Percentiles rank a stretch among this genome's conserved stretches.
These are phyloP conservation scores for Wickerhamomyces subpelliculosus DNA, from an alignment of 805 yeast genomes.

Conservation along the genomic window DNA sequence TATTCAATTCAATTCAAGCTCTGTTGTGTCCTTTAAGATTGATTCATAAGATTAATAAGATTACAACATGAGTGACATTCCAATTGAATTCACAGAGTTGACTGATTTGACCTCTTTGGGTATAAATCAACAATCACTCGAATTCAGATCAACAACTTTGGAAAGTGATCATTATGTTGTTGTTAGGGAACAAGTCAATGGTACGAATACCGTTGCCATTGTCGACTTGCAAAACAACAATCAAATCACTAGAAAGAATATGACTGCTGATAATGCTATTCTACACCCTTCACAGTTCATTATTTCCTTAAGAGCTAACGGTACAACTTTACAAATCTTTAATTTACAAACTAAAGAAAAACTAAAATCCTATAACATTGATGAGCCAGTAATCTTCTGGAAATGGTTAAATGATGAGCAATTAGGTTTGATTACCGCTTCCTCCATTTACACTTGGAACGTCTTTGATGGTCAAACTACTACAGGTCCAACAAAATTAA, in stretches of 20 bases:
- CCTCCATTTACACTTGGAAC: conserved; percentile 73
- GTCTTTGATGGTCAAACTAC: conserved; percentile 73
- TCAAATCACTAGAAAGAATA: conserved; percentile 78
- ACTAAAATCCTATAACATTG: conserved; percentile 77
- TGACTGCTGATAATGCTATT: conserved; percentile 96
- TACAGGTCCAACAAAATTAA: conserved; percentile 71
- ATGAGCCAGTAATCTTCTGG: conserved; percentile 92
- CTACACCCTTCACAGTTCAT: conserved; percentile 89
- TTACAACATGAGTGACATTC: conserved; percentile 60
- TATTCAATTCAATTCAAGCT: not conserved
- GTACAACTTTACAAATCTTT: conserved; percentile 92
- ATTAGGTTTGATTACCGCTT: conserved; percentile 80
- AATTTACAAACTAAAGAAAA: conserved; percentile 83
- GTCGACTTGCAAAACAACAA: conserved; percentile 77
- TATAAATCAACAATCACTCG: conserved; percentile 76
- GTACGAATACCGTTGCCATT: conserved; percentile 89
- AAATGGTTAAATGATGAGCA: conserved; percentile 74
- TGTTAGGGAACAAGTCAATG: conserved; percentile 53
- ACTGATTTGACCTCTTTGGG: conserved; percentile 83
- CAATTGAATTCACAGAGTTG: conserved; percentile 95
- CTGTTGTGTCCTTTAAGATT: not conserved
- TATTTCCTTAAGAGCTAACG: conserved; percentile 91
- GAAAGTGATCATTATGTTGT: conserved; percentile 91
- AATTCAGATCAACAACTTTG: conserved; percentile 88
- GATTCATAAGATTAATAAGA: too few species aligned